phyloP scores from a whole-genome alignment of 148 eudicot genomes.

The Polygonum aviculare region DNA sequence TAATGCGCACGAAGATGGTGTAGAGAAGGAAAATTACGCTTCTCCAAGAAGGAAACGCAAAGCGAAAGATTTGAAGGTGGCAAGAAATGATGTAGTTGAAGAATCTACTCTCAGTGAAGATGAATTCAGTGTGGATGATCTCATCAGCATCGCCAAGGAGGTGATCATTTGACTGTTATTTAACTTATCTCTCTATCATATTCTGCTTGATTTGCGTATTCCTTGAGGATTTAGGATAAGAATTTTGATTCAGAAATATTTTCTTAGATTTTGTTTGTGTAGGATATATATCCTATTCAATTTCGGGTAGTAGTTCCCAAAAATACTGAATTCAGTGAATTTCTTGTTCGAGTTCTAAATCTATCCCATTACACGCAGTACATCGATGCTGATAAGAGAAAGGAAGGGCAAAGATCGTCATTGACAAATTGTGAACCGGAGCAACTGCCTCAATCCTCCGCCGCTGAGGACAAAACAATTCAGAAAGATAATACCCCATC shows the following conservation, averaged over 20 bases:
- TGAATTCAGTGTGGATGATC: slow-evolving; percentile 64
- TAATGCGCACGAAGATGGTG: slow-evolving; percentile 14
- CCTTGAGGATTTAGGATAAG: too few species aligned
- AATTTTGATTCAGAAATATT: too few species aligned
- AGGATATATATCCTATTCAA: neutral
- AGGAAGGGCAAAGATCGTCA: slow-evolving; percentile 18
- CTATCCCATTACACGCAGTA: slow-evolving; percentile 28
- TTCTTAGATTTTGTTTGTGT: too few species aligned
- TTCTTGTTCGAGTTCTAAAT: neutral
- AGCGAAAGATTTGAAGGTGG: slow-evolving; percentile 10
- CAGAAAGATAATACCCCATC: slow-evolving; percentile 12
- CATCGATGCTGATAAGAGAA: slow-evolving; percentile 25
- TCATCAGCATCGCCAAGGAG: slow-evolving; percentile 74
- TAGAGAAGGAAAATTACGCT: slow-evolving; percentile 24
- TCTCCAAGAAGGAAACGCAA: slow-evolving; percentile 16
- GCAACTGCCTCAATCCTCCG: neutral
- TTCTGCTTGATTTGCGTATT: neutral
- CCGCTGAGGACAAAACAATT: slow-evolving; percentile 8
- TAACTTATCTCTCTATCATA: neutral
- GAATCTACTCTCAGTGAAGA: slow-evolving; percentile 33
- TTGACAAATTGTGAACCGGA: slow-evolving; percentile 11
- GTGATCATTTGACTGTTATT: slow-evolving; percentile 21
- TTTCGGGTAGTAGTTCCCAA: too few species aligned
- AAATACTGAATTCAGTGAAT: neutral
- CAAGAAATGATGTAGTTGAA: slow-evolving; percentile 18